Evolutionary conservation across 1,284 basidiomycete genomes (phyloP), one percentile per base, ranked within the genome.

Genomic region (Malassezia arunalokei): DNA sequence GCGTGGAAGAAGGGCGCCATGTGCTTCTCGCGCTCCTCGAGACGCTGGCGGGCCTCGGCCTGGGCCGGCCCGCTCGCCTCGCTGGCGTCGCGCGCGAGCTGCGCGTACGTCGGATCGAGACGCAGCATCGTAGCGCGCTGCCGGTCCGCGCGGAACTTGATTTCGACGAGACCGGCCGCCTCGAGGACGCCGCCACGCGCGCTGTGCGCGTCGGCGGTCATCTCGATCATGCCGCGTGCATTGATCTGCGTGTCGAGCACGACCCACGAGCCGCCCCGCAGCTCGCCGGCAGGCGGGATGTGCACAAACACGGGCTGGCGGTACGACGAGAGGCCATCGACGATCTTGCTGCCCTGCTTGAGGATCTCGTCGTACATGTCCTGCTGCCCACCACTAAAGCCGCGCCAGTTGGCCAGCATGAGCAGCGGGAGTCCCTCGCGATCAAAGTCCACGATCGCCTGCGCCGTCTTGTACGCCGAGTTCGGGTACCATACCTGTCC

Each of bases 401-500:
- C 94, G 79, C 94, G 88, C 91, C 94, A 98, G 79, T 99, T 99
- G 58, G 94, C 94, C 68, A 99, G 95, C 75, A 99, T 92, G 75
- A 98, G 88, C 58, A 99, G 80, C 4, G 94, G 94, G 20, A 99
- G 79, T 38, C 87, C 89, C 76, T 99, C 94, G 46, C 90, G 84
- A 77, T 92, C 86, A 78, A 98, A 89, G 78, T 99, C 94, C 75
- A 91, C 88, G 77, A 98, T 98, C 14, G 94, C 91, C 71, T 96
- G 94, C 8, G 92, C 94, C 24, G 94, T 99, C 81, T 99, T 99
- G 79, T 95, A 92, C n/a, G 94, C 91, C 28, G 87, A 92, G 76
- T 99, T 98, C 45, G 94, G 94, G 76, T 96, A 98, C 94, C 94
- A 99, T 47, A 82, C 94, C 75, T 98, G 95, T 68, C 94, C 94